A percentile compares a stretch with the other conserved stretches of the same genome.
phyloP scores from a whole-genome alignment of 208 protist genomes.

The Lotmaria passim region DNA sequence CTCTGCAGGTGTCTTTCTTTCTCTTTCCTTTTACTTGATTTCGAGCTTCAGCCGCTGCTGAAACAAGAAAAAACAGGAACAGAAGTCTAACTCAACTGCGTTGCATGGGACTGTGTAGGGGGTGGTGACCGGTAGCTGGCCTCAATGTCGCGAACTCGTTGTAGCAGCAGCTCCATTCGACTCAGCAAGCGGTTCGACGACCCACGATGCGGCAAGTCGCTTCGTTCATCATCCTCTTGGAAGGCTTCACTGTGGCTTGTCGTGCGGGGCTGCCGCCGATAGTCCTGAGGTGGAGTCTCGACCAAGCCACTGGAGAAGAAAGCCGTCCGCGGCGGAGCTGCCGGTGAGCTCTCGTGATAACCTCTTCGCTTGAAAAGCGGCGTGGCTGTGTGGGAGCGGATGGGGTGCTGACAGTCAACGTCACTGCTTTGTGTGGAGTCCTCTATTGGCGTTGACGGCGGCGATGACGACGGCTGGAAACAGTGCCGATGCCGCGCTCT shows the following conservation, averaged over 20 bases:
- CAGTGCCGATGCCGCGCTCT: neutral
- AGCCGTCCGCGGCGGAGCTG: neutral
- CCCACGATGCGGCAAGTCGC: neutral
- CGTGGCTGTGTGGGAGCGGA: constrained; percentile 22
- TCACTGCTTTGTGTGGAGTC: constrained; percentile 16
- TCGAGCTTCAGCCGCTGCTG: no score
- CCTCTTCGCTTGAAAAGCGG: constrained; percentile 9
- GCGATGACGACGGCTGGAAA: neutral
- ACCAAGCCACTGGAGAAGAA: constrained; percentile 7
- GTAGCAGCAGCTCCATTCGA: constrained; percentile 32
- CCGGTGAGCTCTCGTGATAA: neutral
- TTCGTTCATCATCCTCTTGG: neutral
- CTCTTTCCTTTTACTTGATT: no score
- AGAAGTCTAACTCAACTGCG: neutral
- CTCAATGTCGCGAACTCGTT: constrained; percentile 26
- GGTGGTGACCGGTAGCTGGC: constrained; percentile 8
- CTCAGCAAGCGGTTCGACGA: constrained; percentile 17
- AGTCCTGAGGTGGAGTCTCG: constrained; percentile 11
- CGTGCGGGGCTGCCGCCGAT: neutral
- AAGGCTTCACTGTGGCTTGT: neutral
- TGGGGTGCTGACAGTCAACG: neutral
- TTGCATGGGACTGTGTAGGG: neutral
- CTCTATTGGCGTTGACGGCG: neutral
- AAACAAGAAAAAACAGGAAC: no score
- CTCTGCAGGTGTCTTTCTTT: no score